Evolutionary conservation across 495 filamentous ascomycete genomes (phyloP).

Genomic region (Xylaria bambusicola): DNA sequence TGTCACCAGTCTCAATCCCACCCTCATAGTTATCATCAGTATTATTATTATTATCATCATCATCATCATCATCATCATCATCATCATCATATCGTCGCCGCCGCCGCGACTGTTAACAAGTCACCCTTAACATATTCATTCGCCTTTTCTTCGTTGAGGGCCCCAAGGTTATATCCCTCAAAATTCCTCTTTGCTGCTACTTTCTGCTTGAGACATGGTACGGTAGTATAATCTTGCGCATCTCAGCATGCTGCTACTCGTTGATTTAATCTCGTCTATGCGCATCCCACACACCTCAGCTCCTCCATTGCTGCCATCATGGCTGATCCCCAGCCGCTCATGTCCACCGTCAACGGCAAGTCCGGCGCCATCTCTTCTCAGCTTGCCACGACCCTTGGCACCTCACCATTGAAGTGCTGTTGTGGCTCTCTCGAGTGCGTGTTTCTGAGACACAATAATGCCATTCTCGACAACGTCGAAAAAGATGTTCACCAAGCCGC

Average conservation of each 20-base stretch:
- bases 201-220: neutral
- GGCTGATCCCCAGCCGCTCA: conserved; percentile 26
- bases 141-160: no score
- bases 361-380: conserved; percentile 16
- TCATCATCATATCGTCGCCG: no score
- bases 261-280: conserved; percentile 13
- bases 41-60: no score
- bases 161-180: no score
- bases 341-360: conserved; percentile 19
- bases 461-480: conserved; percentile 78
- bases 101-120: no score
- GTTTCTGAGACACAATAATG: conserved; percentile 74
- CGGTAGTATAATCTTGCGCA: neutral
- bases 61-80: no score
- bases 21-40: no score
- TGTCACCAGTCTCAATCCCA: neutral
- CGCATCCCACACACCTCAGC: conserved; percentile 22
- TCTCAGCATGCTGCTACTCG: conserved; percentile 31
- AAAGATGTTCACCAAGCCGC: conserved; percentile 83
- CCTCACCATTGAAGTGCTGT: conserved; percentile 61
- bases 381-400: conserved; percentile 21
- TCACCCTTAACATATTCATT: no score
- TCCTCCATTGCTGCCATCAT: conserved; percentile 24
- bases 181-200: no score
- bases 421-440: conserved; percentile 81